Percentiles rank a stretch among this genome's conserved stretches.
These are phyloP conservation scores for Metrosideros polymorpha DNA, from an alignment of 441 rosid genomes.

Conservation along the genomic window DNA sequence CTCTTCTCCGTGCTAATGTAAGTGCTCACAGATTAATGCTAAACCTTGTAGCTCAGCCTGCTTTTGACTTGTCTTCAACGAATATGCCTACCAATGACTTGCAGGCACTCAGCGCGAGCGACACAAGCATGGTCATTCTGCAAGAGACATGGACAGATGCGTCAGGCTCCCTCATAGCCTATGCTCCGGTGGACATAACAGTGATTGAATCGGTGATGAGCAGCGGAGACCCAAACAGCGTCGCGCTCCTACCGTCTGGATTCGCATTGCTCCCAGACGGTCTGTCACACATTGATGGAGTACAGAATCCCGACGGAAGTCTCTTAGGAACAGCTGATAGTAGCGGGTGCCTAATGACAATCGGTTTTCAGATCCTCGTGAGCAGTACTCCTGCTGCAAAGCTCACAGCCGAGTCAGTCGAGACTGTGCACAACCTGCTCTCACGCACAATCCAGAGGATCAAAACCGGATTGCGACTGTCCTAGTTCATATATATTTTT, in stretches of 20 bases:
- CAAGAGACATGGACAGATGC: slow-evolving; percentile 94
- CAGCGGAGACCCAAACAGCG: slow-evolving; percentile 45
- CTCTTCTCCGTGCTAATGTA: slow-evolving; percentile 63
- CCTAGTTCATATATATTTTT: neutral
- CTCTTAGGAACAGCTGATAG: slow-evolving; percentile 7
- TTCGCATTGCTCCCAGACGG: slow-evolving; percentile 69
- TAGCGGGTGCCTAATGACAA: slow-evolving; percentile 62
- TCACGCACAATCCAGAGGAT: slow-evolving; percentile 53
- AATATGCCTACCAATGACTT: neutral
- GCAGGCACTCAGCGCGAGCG: slow-evolving; percentile 45
- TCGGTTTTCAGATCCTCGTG: slow-evolving; percentile 63
- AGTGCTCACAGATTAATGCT: slow-evolving; percentile 8
- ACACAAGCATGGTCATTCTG: slow-evolving; percentile 83
- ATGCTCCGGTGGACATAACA: slow-evolving; percentile 70
- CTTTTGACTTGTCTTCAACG: neutral
- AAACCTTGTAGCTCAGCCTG: neutral
- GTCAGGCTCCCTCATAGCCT: slow-evolving; percentile 80
- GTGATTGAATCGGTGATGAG: neutral
- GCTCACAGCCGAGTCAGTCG: slow-evolving; percentile 49
- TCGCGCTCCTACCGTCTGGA: slow-evolving; percentile 81
- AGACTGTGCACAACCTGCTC: slow-evolving; percentile 41
- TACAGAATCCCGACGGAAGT: slow-evolving; percentile 1
- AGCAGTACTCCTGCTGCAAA: slow-evolving; percentile 40
- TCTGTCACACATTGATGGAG: slow-evolving; percentile 17
- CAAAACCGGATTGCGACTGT: slow-evolving; percentile 50